These are phyloP conservation scores for Priceomyces carsonii DNA, from an alignment of 805 yeast species.

Conservation along the genomic window DNA sequence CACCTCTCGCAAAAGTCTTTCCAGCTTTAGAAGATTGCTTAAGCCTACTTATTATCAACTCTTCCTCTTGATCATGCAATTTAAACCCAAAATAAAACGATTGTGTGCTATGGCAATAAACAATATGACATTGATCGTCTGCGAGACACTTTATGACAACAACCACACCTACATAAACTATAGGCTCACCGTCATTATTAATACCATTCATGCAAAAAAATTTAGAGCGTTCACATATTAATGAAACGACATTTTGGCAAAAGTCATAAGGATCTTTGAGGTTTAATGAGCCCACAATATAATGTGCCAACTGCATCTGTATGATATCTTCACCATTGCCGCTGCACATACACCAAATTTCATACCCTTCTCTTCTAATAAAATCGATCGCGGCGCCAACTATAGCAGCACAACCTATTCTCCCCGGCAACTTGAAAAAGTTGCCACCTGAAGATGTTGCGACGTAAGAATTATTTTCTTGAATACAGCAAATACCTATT, in stretches of 20 bases:
- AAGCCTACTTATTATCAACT: slow-evolving; percentile 26
- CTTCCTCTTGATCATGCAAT: slow-evolving; percentile 11
- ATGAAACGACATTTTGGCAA: slow-evolving; percentile 16
- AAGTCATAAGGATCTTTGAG: slow-evolving; percentile 17
- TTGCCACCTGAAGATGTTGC: slow-evolving; percentile 58
- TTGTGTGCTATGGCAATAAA: slow-evolving; percentile 42
- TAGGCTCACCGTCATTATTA: slow-evolving; percentile 4
- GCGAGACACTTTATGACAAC: slow-evolving; percentile 16
- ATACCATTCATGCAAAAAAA: slow-evolving; percentile 8
- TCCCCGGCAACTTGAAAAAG: slow-evolving; percentile 47
- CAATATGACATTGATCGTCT: slow-evolving; percentile 12
- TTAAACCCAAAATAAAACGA: slow-evolving; percentile 34
- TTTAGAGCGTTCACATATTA: slow-evolving; percentile 12
- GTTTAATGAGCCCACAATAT: slow-evolving; percentile 14
- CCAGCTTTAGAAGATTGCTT: slow-evolving; percentile 15
- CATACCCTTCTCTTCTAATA: slow-evolving; percentile 13
- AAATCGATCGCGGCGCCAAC: slow-evolving; percentile 46
- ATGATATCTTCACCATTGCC: slow-evolving; percentile 62
- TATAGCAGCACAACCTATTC: slow-evolving; percentile 57
- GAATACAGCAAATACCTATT: slow-evolving; percentile 6
- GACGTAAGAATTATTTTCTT: slow-evolving; percentile 10
- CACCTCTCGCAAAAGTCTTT: slow-evolving; percentile 27
- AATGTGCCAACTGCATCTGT: slow-evolving; percentile 40
- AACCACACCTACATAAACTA: slow-evolving; percentile 34
- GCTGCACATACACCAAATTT: slow-evolving; percentile 43